These are phyloP conservation scores for Podospora pseudoanserina DNA, from an alignment of 495 filamentous ascomycete genomes.

Conservation along the genomic window DNA sequence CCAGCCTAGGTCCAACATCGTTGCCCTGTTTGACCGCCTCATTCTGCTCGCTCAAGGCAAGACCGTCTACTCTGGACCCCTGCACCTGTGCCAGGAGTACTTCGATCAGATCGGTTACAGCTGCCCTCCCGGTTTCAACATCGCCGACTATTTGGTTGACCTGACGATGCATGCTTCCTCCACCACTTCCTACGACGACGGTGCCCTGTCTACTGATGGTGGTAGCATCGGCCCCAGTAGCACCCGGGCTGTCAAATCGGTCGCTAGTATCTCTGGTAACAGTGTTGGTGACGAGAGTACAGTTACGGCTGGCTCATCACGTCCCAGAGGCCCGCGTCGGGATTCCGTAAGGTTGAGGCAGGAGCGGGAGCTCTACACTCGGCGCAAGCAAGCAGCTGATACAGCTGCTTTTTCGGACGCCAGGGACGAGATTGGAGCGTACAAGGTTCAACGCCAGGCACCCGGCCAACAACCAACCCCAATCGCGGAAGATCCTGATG, in stretches of 20 bases:
- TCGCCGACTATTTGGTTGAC: constrained; percentile 95
- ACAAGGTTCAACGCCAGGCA: constrained; percentile 64
- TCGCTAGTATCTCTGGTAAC: constrained; percentile 69
- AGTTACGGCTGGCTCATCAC: constrained; percentile 41
- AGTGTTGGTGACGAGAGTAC: constrained; percentile 55
- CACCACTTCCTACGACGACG: constrained; percentile 43
- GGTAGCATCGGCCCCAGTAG: constrained; percentile 79
- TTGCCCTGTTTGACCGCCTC: constrained; percentile 93
- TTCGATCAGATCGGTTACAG: constrained; percentile 87
- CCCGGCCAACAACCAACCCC: constrained; percentile 58
- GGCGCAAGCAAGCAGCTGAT: constrained; percentile 63
- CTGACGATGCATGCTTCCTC: constrained; percentile 85
- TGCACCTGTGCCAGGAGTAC: constrained; percentile 84
- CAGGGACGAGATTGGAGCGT: constrained; percentile 54
- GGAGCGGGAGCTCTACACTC: constrained; percentile 84
- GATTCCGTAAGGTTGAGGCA: constrained; percentile 78
- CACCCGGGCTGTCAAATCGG: constrained; percentile 83
- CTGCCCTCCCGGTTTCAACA: constrained; percentile 96
- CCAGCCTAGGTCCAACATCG: constrained; percentile 98
- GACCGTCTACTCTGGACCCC: constrained; percentile 88
- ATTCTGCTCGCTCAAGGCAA: constrained; percentile 85
- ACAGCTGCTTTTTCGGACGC: constrained; percentile 66
- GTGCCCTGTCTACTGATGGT: constrained; percentile 59
- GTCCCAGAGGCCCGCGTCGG: constrained; percentile 63
- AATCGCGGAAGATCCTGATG: constrained; percentile 62